Evolutionary conservation across 805 yeast species (phyloP), one percentile per base, ranked within the genome.

Genomic region (Blastobotrys attinorum): DNA sequence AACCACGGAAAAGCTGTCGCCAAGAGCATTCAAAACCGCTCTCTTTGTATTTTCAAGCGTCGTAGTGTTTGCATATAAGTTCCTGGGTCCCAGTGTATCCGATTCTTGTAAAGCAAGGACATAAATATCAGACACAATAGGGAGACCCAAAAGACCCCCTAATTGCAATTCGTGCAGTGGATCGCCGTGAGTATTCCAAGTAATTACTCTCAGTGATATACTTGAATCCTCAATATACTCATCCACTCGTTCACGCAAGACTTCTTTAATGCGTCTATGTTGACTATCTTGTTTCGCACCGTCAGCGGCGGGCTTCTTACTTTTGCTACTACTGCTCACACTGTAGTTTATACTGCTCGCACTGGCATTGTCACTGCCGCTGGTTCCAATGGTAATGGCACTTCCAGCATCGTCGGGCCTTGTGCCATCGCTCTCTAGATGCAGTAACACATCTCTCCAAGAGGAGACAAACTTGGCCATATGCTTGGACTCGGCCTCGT

Each of bases 21-120:
- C 58, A 5, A 63, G 48, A 6, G 53, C 49, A 17, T 51, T 49
- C 22, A 51, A 51, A 17, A 62, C 44, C 16, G 46, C 46, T 20
- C 47, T 48, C 8, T 51, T 46, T 31, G 60, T 54, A 3, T 50
- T 36, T 11, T 50, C 49, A 36, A 60, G 49, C 0, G 67, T 66
- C 13, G 44, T 51, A 22, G 53, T 47, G 47, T 60, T 64, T 8
- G 69, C 59, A 33, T 56, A 58, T 25, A 61, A 45, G 34, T 59
- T 64, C 41, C 59, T 56, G 22, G 42, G 42, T n/a, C 64, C 66
- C 39, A 75, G 57, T 2, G 77, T 71, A 2, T 75, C 64, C 0
- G 76, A 67, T 50, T 75, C 81, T 52, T 75, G 81, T 36, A 75
- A 60, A 4, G 70, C 69, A 3, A 75, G 48, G 4, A 72, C 60